Base-by-base conservation (phyloP, 2,329 filamentous ascomycete genomes). In the Microsporum ferrugineum region DNA sequence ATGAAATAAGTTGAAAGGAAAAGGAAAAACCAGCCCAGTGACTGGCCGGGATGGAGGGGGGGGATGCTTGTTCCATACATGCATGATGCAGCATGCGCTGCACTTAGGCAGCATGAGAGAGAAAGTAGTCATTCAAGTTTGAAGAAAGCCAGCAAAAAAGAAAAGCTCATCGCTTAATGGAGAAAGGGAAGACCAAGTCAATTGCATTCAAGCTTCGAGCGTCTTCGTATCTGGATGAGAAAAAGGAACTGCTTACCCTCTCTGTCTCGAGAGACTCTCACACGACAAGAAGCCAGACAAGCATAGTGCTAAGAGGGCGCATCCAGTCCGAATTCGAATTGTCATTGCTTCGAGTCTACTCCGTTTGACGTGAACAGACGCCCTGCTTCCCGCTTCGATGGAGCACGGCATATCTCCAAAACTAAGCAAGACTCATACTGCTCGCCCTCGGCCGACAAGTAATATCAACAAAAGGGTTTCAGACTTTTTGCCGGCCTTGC, bases 131-230 rank as follows among this genome's bases (percentile, higher is more conserved):
- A 23, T 23, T 23, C 39, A 43, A 39, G 39, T n/a, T n/a, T 43
- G 14, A 43, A 17, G 27, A 29, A 14, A 29, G 12, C 39, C 10
- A 17, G n/a, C 10, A 31, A 51, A 7, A 33, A 51, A 51, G 27
- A 33, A 29, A 36, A 36, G 34, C 5, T n/a, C 39, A 43, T 43
- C 39, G 39, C 39, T 17, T 43, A 17, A 53, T 12, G 29, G 33
- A 12, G 23, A 51, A 51, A 8, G 10, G 7, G 10, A 12, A n/a
- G 8, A 29, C 27, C 45, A 36, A 55, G 51, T 55, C 51, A 55
- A 55, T 55, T 55, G 51, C 51, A 55, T n/a, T 55, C 51, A 55
- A 55, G 51, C 51, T 55, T 55, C 51, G 31, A 12, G 14, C 12
- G 5, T 4, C 3, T 31, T 55, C 51, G 51, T 55, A 55, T 55